These are phyloP conservation scores for Globisporangium alternatum DNA, from an alignment of 352 stramenopile species.

Conservation along the genomic window DNA sequence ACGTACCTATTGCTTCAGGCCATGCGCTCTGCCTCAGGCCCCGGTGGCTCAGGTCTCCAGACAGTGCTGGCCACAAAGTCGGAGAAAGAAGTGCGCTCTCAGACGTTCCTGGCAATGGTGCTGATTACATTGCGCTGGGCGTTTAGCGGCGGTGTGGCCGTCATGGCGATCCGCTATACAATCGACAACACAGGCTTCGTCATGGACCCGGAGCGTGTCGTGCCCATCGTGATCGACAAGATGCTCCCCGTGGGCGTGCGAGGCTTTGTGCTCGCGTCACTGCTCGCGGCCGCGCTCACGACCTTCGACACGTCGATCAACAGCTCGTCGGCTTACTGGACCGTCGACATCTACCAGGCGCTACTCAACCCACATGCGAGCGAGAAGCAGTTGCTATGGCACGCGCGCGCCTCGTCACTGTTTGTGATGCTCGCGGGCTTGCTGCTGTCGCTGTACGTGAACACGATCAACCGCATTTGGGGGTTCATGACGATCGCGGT, in stretches of 20 bases:
- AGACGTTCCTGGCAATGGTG: constrained; percentile 76
- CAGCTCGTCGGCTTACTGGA: constrained; percentile 76
- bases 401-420: constrained; percentile 55
- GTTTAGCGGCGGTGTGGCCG: constrained; percentile 68
- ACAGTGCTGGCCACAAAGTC: constrained; percentile 77
- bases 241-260: constrained; percentile 61
- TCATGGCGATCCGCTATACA: constrained; percentile 74
- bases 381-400: constrained; percentile 57
- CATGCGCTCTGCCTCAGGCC: constrained; percentile 68
- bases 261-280: constrained; percentile 65
- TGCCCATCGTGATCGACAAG: constrained; percentile 75
- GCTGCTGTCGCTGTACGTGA: constrained; percentile 61
- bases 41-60: constrained; percentile 63
- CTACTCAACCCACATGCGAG: constrained; percentile 56
- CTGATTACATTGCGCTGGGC: constrained; percentile 70
- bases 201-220: constrained; percentile 70
- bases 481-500: constrained; percentile 79
- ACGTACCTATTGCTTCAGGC: constrained; percentile 64
- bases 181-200: constrained; percentile 33
- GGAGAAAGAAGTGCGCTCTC: constrained; percentile 70
- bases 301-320: constrained; percentile 85
- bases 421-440: constrained; percentile 60
- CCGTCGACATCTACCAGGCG: constrained; percentile 79
- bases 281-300: constrained; percentile 69
- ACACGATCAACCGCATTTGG: constrained; percentile 79